phyloP scores from a whole-genome alignment of 1,284 basidiomycete genomes.

The Flammula alnicola region DNA sequence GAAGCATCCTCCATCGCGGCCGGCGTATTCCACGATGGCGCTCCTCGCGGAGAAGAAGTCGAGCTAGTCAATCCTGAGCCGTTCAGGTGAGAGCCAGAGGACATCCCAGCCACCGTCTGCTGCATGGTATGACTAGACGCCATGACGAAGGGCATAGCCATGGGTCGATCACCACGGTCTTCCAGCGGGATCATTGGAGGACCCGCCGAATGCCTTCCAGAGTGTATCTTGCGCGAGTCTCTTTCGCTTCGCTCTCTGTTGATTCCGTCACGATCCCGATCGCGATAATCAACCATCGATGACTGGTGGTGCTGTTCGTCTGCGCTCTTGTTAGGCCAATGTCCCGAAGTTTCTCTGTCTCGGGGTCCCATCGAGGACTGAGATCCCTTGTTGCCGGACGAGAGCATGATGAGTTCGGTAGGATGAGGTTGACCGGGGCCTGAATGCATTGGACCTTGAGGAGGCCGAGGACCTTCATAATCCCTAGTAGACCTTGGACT shows the following conservation, averaged over 20 bases:
- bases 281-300: conserved; percentile 34
- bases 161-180: conserved; percentile 43
- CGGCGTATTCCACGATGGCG: conserved; percentile 33
- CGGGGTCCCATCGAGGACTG: no score
- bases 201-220: conserved; percentile 27
- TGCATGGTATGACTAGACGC: conserved; percentile 47
- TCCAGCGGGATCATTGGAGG: conserved; percentile 34
- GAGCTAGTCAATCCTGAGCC: conserved; percentile 21
- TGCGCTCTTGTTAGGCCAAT: conserved; percentile 20
- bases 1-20: conserved; percentile 32
- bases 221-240: conserved; percentile 28
- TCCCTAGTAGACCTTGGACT: conserved; percentile 39
- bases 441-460: conserved; percentile 19
- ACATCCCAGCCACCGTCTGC: conserved; percentile 18
- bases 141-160: conserved; percentile 55
- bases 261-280: conserved; percentile 27
- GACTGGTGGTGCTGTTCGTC: conserved; percentile 29
- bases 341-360: conserved; percentile 17
- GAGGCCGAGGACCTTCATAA: conserved; percentile 32
- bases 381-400: conserved; percentile 41
- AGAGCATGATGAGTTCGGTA: conserved; percentile 54
- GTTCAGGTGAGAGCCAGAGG: conserved; percentile 30
- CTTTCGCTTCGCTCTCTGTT: conserved; percentile 20
- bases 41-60: conserved; percentile 32
- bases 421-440: conserved; percentile 36